Conservation (phyloP, 2,329 filamentous ascomycete species). For the Fusarium kyushuense region DNA sequence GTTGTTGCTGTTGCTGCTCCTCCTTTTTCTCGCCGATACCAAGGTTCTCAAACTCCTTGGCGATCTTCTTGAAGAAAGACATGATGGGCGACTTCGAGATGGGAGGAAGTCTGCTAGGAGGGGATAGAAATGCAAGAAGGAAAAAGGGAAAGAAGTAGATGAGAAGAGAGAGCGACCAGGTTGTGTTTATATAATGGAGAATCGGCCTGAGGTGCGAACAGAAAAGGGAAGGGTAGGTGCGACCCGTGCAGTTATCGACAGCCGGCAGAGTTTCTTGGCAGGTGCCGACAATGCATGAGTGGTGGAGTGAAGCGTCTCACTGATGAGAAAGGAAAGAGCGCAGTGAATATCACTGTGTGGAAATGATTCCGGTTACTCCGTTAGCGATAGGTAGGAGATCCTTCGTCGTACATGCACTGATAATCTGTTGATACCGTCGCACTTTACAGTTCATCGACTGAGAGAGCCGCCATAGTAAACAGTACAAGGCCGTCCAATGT, state of each 20-base stretch:
- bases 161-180: constrained; percentile 17
- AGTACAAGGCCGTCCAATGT: constrained; percentile 14
- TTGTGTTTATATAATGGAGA: constrained; percentile 39
- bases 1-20: constrained; percentile 43
- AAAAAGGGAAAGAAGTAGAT: constrained; percentile 15
- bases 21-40: constrained; percentile 57
- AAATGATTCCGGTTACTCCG: not conserved
- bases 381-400: not conserved
- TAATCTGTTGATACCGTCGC: constrained; percentile 24
- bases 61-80: constrained; percentile 60
- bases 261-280: constrained; percentile 28
- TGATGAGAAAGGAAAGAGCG: constrained; percentile 16
- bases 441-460: not conserved
- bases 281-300: constrained; percentile 29
- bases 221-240: constrained; percentile 8
- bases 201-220: constrained; percentile 20
- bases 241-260: constrained; percentile 27
- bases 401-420: not conserved
- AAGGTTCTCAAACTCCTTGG: constrained; percentile 61
- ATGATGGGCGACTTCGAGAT: constrained; percentile 47
- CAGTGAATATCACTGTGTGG: constrained; percentile 18
- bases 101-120: constrained; percentile 9
- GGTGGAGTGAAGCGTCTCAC: constrained; percentile 34
- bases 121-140: not conserved
- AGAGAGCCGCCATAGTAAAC: not conserved